Percentiles rank a stretch among this genome's conserved stretches.
phyloP scores from a whole-genome alignment of 1,139 yeast species.

The Candida buenavistaensis region DNA sequence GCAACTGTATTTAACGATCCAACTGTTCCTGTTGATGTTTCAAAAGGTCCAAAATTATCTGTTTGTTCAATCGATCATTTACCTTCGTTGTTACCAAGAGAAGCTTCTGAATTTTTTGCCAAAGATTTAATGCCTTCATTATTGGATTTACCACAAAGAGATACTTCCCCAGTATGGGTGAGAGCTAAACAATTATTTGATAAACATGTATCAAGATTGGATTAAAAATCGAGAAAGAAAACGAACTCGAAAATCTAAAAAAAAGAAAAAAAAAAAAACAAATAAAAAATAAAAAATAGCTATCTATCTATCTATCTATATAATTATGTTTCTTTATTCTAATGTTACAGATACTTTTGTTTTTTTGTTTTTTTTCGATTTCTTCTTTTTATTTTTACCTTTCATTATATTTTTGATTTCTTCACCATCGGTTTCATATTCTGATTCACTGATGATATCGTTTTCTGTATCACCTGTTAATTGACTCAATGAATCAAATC shows the following conservation, averaged over 20 bases:
- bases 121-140: conserved; percentile 85
- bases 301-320: too few relatives aligned
- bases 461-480: conserved; percentile 19
- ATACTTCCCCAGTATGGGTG: conserved; percentile 85
- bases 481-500: conserved; percentile 42
- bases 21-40: conserved; percentile 77
- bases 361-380: conserved; percentile 33
- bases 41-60: conserved; percentile 80
- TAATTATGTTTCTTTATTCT: too few relatives aligned
- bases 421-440: conserved; percentile 63
- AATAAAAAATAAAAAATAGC: too few relatives aligned
- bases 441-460: conserved; percentile 55
- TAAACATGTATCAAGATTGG: conserved; percentile 72
- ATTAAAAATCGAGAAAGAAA: conserved; percentile 2
- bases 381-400: conserved; percentile 31
- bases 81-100: conserved; percentile 94
- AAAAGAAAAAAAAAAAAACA: not conserved
- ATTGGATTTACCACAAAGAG: conserved; percentile 77
- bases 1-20: conserved; percentile 92
- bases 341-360: conserved; percentile 54
- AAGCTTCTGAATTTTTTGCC: conserved; percentile 89
- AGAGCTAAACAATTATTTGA: conserved; percentile 82
- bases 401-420: conserved; percentile 47
- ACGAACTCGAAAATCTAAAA: not conserved
- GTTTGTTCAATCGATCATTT: conserved; percentile 97